phyloP scores from a whole-genome alignment of 2,329 filamentous ascomycete species.

The Fusarium sulawesiense region DNA sequence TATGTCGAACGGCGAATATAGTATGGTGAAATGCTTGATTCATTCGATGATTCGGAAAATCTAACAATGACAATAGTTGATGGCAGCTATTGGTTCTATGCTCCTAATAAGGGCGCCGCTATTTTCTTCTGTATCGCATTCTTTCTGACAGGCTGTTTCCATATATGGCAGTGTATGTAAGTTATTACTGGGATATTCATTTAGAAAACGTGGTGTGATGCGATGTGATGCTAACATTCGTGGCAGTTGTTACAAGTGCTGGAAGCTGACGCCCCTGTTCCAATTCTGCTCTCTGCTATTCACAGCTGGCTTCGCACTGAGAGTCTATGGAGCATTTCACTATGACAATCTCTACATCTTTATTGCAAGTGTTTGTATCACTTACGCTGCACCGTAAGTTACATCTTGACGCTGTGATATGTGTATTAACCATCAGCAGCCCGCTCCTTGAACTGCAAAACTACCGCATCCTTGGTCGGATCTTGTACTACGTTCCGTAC shows the following conservation, averaged over 20 bases:
- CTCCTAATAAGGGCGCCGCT: constrained; percentile 60
- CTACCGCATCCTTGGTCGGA: constrained; percentile 69
- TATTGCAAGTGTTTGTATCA: constrained; percentile 52
- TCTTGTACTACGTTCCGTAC: constrained; percentile 68
- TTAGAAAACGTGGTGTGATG: background rate
- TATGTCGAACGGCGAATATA: constrained; percentile 50
- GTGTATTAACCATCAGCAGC: constrained; percentile 44
- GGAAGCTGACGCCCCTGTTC: constrained; percentile 65
- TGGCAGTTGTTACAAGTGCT: constrained; percentile 65
- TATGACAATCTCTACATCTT: constrained; percentile 49
- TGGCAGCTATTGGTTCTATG: constrained; percentile 60
- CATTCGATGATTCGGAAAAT: background rate
- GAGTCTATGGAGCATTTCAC: constrained; percentile 49
- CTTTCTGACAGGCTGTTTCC: constrained; percentile 51
- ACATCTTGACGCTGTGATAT: background rate
- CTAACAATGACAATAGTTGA: constrained; percentile 47
- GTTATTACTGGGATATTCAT: constrained; percentile 39
- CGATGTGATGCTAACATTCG: background rate
- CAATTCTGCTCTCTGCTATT: constrained; percentile 67
- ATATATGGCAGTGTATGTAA: constrained; percentile 61
- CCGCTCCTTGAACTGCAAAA: constrained; percentile 70
- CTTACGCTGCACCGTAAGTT: constrained; percentile 52
- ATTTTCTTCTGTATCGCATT: constrained; percentile 60
- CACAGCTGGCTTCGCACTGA: constrained; percentile 64
- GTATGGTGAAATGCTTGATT: constrained; percentile 30